Percentiles rank a stretch among this genome's conserved stretches.
Conservation (phyloP, 768 basidiomycete genomes). For the Agaricus blazei region DNA sequence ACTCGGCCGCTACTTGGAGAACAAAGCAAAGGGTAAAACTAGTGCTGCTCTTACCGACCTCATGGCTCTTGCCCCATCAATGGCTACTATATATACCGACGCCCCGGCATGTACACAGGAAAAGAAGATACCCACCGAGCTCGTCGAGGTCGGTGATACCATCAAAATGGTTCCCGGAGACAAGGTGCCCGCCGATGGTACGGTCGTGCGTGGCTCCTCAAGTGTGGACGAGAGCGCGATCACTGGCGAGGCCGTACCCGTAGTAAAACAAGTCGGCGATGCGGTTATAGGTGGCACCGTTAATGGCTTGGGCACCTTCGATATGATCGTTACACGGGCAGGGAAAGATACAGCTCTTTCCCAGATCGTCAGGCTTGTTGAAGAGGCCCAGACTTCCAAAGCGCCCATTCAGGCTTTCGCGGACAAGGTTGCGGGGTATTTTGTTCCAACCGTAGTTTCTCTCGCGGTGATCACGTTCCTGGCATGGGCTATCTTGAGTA, state of each 20-base stretch:
- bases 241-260: slow-evolving; percentile 90
- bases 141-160: slow-evolving; percentile 90
- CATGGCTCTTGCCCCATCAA: slow-evolving; percentile 91
- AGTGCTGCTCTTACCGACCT: slow-evolving; percentile 95
- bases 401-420: slow-evolving; percentile 98
- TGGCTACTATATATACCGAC: slow-evolving; percentile 94
- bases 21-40: slow-evolving; percentile 94
- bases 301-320: slow-evolving; percentile 95
- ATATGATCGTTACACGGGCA: slow-evolving; percentile 92
- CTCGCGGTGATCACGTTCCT: slow-evolving; percentile 80
- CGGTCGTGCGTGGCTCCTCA: slow-evolving; percentile 79
- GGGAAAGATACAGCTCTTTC: slow-evolving; percentile 95
- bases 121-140: slow-evolving; percentile 89
- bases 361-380: slow-evolving; percentile 95
- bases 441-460: slow-evolving; percentile 87
- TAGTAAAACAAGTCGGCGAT: slow-evolving; percentile 80
- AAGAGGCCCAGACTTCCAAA: slow-evolving; percentile 96
- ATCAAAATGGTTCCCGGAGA: slow-evolving; percentile 96
- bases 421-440: slow-evolving; percentile 90
- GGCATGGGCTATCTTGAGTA: slow-evolving; percentile 75
- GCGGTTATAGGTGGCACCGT: slow-evolving; percentile 94
- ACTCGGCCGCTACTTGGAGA: slow-evolving; percentile 92
- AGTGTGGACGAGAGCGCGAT: slow-evolving; percentile 94
- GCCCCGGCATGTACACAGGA: slow-evolving; percentile 74
- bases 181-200: slow-evolving; percentile 94